A percentile compares a stretch with the other conserved stretches of the same genome.
These are phyloP conservation scores for Fusarium bactridioides DNA, from an alignment of 2,329 filamentous ascomycete genomes.

Conservation along the genomic window DNA sequence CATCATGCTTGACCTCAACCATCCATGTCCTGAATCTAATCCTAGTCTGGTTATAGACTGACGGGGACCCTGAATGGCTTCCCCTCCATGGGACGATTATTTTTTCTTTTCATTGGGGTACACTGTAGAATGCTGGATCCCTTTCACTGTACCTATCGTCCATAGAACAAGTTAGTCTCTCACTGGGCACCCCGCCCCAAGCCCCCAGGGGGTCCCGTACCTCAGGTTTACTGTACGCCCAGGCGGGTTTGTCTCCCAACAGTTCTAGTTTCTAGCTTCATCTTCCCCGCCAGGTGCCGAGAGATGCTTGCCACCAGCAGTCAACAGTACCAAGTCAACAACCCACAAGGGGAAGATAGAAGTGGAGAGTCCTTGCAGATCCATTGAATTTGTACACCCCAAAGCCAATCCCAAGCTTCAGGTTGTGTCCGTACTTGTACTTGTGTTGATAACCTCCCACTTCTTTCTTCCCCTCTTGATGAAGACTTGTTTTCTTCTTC, in stretches of 20 bases:
- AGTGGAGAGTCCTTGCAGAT: slow-evolving; percentile 31
- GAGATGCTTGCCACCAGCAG: slow-evolving; percentile 38
- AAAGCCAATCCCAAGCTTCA: slow-evolving; percentile 10
- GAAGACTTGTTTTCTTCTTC: slow-evolving; percentile 2
- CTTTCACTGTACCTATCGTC: not conserved
- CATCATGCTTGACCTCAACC: too few relatives aligned
- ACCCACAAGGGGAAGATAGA: slow-evolving; percentile 28
- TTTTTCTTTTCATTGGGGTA: slow-evolving; percentile 39
- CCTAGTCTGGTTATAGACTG: slow-evolving; percentile 1
- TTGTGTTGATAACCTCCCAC: slow-evolving; percentile 34
- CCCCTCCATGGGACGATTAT: slow-evolving; percentile 11
- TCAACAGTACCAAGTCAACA: slow-evolving; percentile 32
- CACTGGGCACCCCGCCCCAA: slow-evolving; percentile 2
- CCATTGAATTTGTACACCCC: slow-evolving; percentile 33
- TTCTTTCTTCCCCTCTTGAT: slow-evolving; percentile 9
- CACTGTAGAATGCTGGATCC: not conserved
- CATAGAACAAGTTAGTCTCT: not conserved
- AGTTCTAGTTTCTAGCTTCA: slow-evolving; percentile 41
- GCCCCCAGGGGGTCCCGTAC: slow-evolving; percentile 3
- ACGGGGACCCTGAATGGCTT: slow-evolving; percentile 22
- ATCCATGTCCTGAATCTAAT: not conserved
- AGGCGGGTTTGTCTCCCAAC: slow-evolving; percentile 39
- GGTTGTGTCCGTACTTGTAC: slow-evolving; percentile 35
- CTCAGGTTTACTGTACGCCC: slow-evolving; percentile 26
- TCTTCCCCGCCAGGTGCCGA: slow-evolving; percentile 38